phyloP scores from a whole-genome alignment of 768 basidiomycete species.

The Leccinum disarticulatum region DNA sequence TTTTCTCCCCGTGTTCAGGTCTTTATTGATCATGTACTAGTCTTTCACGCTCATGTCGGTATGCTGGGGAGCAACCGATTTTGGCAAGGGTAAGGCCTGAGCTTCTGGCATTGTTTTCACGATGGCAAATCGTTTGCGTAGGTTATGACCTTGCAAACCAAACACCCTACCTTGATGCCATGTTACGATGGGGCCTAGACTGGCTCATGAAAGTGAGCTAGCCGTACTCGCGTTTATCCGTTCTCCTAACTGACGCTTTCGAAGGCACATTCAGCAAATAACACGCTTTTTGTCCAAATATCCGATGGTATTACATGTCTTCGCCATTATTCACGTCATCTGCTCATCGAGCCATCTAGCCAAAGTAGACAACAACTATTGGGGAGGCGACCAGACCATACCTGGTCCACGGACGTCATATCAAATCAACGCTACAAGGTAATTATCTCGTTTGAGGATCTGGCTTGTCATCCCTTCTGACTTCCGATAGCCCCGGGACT shows the following conservation, averaged over 20 bases:
- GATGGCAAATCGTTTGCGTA: conserved; percentile 23
- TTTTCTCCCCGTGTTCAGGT: not conserved
- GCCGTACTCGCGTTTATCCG: not conserved
- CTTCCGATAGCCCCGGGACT: conserved; percentile 65
- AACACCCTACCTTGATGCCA: conserved; percentile 88
- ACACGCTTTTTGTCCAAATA: conserved; percentile 76
- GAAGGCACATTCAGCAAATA: conserved; percentile 76
- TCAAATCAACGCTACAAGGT: conserved; percentile 71
- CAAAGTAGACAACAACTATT: conserved; percentile 72
- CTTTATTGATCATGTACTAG: conserved; percentile 35
- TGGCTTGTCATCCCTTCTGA: not conserved
- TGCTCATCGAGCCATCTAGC: conserved; percentile 35
- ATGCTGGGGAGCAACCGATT: conserved; percentile 89
- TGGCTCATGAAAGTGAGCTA: conserved; percentile 84
- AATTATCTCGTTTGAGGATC: not conserved
- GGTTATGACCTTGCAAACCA: conserved; percentile 86
- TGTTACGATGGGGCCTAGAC: conserved; percentile 87
- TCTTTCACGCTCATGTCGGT: conserved; percentile 82
- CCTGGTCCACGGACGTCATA: conserved; percentile 74
- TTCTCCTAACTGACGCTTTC: not conserved
- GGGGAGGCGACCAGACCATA: conserved; percentile 84
- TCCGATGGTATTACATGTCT: conserved; percentile 49
- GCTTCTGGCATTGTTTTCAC: not conserved
- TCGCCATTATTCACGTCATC: not conserved
- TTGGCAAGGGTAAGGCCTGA: conserved; percentile 59